A percentile compares a stretch with the other conserved stretches of the same genome.
Conservation (phyloP, 176 grass and related monocot species). For the Neostapfia colusana region DNA sequence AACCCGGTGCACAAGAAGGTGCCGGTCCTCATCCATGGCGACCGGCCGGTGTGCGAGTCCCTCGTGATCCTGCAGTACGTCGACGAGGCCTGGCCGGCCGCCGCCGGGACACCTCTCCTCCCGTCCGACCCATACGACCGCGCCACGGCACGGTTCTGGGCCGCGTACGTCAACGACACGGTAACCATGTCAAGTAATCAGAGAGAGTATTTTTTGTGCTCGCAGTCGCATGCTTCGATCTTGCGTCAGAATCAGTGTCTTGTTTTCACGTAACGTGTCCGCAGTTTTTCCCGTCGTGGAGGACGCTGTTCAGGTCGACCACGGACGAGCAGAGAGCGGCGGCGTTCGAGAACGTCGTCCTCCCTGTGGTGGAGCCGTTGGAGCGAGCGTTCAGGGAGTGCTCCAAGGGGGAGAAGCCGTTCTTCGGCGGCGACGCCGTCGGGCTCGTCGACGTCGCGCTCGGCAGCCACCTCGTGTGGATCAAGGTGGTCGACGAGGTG, state of each 20-base stretch:
- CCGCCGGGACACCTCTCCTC: background rate
- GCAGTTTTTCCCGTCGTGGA: conserved; percentile 38
- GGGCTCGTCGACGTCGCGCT: conserved; percentile 51
- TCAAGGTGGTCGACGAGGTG: conserved; percentile 39
- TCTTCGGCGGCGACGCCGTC: conserved; percentile 43
- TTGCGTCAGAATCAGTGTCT: no score
- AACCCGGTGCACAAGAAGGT: conserved; percentile 57
- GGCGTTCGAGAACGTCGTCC: conserved; percentile 27
- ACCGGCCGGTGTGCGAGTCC: conserved; percentile 49
- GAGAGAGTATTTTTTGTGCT: no score
- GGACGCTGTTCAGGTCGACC: conserved; percentile 8
- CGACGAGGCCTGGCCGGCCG: conserved; percentile 32
- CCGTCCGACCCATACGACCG: conserved; percentile 33
- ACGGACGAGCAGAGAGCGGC: conserved; percentile 45
- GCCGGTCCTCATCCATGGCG: conserved; percentile 47
- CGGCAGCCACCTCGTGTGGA: conserved; percentile 46
- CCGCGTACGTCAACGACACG: conserved; percentile 35
- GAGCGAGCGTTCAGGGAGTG: conserved; percentile 43
- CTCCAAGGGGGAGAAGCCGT: conserved; percentile 31
- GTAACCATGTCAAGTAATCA: background rate
- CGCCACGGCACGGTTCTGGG: conserved; percentile 47
- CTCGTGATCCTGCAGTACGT: conserved; percentile 45
- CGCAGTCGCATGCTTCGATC: no score
- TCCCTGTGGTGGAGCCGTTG: conserved; percentile 35
- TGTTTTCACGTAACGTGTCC: background rate